phyloP scores from a whole-genome alignment of 805 yeast species.

The fission yeast (Schizosaccharomyces pombe) region DNA sequence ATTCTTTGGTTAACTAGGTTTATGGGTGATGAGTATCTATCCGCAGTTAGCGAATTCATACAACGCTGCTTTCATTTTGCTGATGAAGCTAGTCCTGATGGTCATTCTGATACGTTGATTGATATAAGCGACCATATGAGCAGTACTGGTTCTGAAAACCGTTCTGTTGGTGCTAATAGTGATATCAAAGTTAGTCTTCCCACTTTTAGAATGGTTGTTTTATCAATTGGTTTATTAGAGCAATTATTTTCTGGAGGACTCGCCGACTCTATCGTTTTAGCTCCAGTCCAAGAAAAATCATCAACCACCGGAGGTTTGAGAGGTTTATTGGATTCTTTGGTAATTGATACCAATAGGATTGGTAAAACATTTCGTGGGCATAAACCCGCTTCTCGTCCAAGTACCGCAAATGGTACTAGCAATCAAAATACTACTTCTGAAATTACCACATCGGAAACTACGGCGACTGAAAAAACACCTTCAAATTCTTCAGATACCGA shows the following conservation, averaged over 20 bases:
- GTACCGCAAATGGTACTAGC: neutral
- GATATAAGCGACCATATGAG: constrained; percentile 5
- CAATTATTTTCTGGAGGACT: constrained; percentile 37
- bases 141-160: constrained; percentile 29
- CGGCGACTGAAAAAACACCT: neutral
- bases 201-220: constrained; percentile 78
- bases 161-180: constrained; percentile 57
- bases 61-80: constrained; percentile 82
- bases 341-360: constrained; percentile 80
- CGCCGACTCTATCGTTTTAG: constrained; percentile 10
- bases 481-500: constrained; percentile 9
- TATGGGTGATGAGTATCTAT: constrained; percentile 30
- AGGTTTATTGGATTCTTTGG: constrained; percentile 71
- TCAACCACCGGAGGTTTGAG: constrained; percentile 23
- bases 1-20: constrained; percentile 60
- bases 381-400: neutral
- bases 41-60: constrained; percentile 69
- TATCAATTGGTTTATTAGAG: constrained; percentile 87
- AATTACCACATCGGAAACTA: neutral
- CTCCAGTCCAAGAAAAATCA: constrained; percentile 8
- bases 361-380: constrained; percentile 26
- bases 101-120: constrained; percentile 4
- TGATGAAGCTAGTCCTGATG: constrained; percentile 6
- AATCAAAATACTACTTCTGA: neutral
- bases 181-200: constrained; percentile 59